Percentiles rank a stretch among this genome's conserved stretches.
Evolutionary conservation across 352 stramenopile genomes (phyloP).

Genomic region (Albugo candida): DNA sequence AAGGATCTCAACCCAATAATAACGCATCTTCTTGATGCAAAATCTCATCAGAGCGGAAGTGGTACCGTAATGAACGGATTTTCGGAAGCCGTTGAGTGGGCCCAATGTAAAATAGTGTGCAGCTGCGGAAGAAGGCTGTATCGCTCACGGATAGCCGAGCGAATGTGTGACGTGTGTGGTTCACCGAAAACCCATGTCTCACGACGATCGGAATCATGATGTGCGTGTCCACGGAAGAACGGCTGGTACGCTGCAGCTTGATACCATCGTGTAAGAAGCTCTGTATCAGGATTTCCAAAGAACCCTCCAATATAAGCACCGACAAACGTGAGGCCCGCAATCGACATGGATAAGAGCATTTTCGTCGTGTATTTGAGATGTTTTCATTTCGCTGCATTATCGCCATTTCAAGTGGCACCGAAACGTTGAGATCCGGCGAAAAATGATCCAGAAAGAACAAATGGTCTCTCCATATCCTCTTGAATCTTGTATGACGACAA

Average conservation of each 20-base stretch:
- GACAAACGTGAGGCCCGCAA: conserved; percentile 91
- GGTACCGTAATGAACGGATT: conserved; percentile 91
- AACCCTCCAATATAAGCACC: conserved; percentile 98
- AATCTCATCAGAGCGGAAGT: conserved; percentile 81
- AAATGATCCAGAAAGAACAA: conserved; percentile 95
- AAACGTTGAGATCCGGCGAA: conserved; percentile 95
- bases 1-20: conserved; percentile 85
- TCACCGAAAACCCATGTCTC: conserved; percentile 98
- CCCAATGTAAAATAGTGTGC: conserved; percentile 59
- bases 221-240: conserved; percentile 97
- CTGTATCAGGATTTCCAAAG: conserved; percentile 91
- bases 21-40: conserved; percentile 89
- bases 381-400: conserved; percentile 92
- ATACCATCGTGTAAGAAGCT: conserved; percentile 94
- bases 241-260: conserved; percentile 91
- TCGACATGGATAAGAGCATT: conserved; percentile 95
- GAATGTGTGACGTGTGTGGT: conserved; percentile 77
- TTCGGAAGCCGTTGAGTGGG: conserved; percentile 41
- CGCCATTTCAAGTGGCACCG: conserved; percentile 97
- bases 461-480: conserved; percentile 72
- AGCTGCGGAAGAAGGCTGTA: conserved; percentile 95
- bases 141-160: conserved; percentile 81
- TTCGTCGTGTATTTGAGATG: conserved; percentile 90
- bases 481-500: neutral
- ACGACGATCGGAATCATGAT: conserved; percentile 95